phyloP scores from a whole-genome alignment of 2,329 filamentous ascomycete species.

The Aspergillus floridensis region DNA sequence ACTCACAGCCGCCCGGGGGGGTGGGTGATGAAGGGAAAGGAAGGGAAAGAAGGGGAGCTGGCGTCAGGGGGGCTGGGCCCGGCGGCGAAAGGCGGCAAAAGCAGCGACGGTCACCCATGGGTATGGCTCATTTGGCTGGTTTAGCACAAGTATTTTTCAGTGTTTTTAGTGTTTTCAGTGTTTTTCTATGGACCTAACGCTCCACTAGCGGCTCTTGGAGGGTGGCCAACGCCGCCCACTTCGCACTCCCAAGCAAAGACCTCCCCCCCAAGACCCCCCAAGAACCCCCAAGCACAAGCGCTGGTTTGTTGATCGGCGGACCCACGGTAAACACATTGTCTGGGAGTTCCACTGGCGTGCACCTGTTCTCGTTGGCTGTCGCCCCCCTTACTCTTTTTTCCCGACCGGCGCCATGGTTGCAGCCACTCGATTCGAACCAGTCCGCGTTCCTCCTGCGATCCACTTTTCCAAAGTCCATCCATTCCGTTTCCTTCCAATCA shows the following conservation, averaged over 20 bases:
- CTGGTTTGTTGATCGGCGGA: conserved; percentile 20
- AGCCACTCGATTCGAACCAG: conserved; percentile 25
- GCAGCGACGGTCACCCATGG: conserved; percentile 35
- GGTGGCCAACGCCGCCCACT: conserved; percentile 15
- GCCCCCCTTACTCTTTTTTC: conserved; percentile 21
- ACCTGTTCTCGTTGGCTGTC: conserved; percentile 19
- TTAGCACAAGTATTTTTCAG: too few relatives aligned
- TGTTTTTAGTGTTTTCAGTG: too few relatives aligned
- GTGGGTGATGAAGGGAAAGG: too few relatives aligned
- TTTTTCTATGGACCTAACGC: conserved; percentile 11
- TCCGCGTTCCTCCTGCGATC: conserved; percentile 29
- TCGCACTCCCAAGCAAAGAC: too few relatives aligned
- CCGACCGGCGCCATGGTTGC: conserved; percentile 27
- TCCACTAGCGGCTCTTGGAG: conserved; percentile 27
- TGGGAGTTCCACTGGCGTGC: conserved; percentile 15
- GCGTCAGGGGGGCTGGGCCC: conserved; percentile 37
- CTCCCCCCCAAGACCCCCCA: too few relatives aligned
- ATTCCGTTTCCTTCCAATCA: conserved; percentile 29
- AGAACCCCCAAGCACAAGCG: neutral
- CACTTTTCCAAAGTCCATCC: conserved; percentile 10
- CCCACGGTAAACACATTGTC: conserved; percentile 16
- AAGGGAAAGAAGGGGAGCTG: conserved; percentile 10
- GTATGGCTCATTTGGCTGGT: conserved; percentile 3
- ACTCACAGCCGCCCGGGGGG: conserved; percentile 27
- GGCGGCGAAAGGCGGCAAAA: conserved; percentile 35